Evolutionary conservation across 2,329 filamentous ascomycete genomes (phyloP), one percentile per base, ranked within the genome.

Genomic region (Karstenula rhodostoma): DNA sequence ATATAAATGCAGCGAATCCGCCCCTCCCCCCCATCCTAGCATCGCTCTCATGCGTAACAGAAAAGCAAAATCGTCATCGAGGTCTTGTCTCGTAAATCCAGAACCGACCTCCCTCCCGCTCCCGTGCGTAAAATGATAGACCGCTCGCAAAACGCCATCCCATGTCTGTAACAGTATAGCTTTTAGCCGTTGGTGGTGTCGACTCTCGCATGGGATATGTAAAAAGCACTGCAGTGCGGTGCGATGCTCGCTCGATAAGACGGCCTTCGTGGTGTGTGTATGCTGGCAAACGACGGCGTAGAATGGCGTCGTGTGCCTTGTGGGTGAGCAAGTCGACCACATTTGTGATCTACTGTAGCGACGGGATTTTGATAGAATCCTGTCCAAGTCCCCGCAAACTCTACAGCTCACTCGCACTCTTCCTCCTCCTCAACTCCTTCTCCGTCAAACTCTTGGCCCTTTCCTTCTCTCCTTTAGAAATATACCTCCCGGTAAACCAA

Each of bases 331-430:
- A n/a, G 17, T 40, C n/a, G 5, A n/a, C 37, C n/a, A n/a, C 37
- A n/a, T 40, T 6, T 6, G 37, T 40, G 37, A 6, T 40, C 2
- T n/a, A 35, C 7, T 19, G 15, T 6, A 12, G 35, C 35, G 15
- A 29, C 8, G 12, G 29, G 4, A 40, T 40, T 3, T 40, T 19
- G 17, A 7, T 40, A 2, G 17, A n/a, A 7, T 19, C 19, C 42
- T 22, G 42, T 44, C 7, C 15, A 19, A 15, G 17, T 8, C 17
- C 17, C 7, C 19, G n/a, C n/a, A 13, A 22, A 19, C 42, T 23
- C 42, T 72, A 62, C 32, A 76, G 32, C 61, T 76, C 73, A 2
- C 71, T 68, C 27, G 71, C 72, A 50, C 73, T 76, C 65, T 73
- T 75, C 22, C 73, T 56, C 15, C 73, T 47, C 58, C 66, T 67